Evolutionary conservation across 257 asterid genomes (phyloP).

Genomic region (Solanum paucissectum): DNA sequence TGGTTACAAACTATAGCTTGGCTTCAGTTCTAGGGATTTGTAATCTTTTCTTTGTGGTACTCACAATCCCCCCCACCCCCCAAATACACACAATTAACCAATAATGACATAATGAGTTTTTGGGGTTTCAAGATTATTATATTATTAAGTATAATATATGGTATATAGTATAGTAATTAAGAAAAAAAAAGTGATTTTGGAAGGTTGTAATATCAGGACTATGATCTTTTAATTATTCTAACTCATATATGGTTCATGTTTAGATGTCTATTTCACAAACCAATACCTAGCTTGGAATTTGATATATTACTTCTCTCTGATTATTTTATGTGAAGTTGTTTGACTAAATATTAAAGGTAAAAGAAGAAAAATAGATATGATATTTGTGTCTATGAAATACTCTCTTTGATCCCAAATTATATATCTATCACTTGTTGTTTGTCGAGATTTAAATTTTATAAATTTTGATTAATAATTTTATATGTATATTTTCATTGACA

Average conservation of each 20-base stretch:
- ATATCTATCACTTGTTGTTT: not conserved
- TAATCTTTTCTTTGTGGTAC: slow-evolving; percentile 4
- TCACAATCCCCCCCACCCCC: not conserved
- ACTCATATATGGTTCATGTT: not conserved
- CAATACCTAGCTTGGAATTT: not conserved
- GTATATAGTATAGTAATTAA: not conserved
- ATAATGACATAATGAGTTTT: not conserved
- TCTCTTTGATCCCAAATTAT: not conserved
- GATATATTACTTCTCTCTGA: not conserved
- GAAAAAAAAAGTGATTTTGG: slow-evolving; percentile 13
- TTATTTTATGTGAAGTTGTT: not conserved
- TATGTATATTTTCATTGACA: not conserved
- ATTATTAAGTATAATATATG: not conserved
- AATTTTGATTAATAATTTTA: not conserved
- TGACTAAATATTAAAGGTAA: not conserved
- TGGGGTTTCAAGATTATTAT: not conserved
- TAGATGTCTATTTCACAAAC: not conserved
- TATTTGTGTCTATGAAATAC: not conserved
- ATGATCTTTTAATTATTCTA: slow-evolving; percentile 3
- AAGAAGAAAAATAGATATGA: not conserved
- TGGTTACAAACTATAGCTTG: slow-evolving; percentile 38
- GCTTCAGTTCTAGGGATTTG: slow-evolving; percentile 52
- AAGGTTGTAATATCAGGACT: slow-evolving; percentile 22
- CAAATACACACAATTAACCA: not conserved
- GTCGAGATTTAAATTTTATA: not conserved